Evolutionary conservation across 2,329 filamentous ascomycete genomes (phyloP), one percentile per base, ranked within the genome.

Genomic region (Penicillium crustosum): DNA sequence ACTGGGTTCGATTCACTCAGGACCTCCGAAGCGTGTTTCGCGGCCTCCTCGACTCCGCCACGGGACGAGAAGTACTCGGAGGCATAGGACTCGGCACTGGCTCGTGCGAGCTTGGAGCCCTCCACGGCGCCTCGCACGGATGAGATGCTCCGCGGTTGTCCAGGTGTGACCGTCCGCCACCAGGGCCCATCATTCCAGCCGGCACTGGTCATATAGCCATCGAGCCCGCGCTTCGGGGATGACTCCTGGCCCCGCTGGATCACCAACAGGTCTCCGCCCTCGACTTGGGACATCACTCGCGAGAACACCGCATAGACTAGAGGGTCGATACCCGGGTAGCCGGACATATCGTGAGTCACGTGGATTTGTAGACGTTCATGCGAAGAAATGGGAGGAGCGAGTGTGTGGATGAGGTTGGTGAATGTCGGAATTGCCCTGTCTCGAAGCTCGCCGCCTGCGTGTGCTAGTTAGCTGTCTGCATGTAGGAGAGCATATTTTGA

Each of bases 361-460:
- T 99, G 94, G 68, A 99, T 97, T 69, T 95, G 89, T 8, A 99
- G 89, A 49, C 93, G 90, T 78, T 99, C 94, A 77, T 99, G 94
- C 9, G 93, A 94, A 55, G 92, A 93, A 70, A 99, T 99, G 12
- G 94, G 94, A 45, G 94, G 94, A 0, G 94, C 94, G 63, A 99
- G 87, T 27, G 93, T 97, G 75, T 97, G 91, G 61, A 99, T 86
- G 69, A 99, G 89, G 70, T 92, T 91, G 72, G 93, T 93, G 73
- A 99, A 96, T 45, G 94, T 97, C 31, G 94, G 94, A 33, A 99
- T 82, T 57, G 94, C 94, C 67, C 91, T 89, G 67, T 89, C 88
- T 67, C 88, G 87, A 62, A 96, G 82, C 72, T 96, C 93, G 70
- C 92, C 93, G 65, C 93, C 93, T 96, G 71, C 53, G 9, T 17